Evolutionary conservation across 2,329 filamentous ascomycete genomes (phyloP).

Genomic region (Sclerotinia glacialis): DNA sequence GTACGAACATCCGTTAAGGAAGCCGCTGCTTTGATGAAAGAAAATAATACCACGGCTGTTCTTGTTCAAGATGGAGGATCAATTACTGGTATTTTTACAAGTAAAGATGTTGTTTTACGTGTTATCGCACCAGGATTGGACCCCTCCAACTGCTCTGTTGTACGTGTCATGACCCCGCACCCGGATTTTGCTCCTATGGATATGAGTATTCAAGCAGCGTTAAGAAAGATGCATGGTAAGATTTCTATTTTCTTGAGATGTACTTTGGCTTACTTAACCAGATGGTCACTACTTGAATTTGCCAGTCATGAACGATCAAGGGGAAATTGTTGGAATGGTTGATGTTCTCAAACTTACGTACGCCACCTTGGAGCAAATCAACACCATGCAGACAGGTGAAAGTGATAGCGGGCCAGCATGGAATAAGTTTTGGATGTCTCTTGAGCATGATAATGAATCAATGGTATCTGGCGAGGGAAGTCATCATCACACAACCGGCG

Average conservation of each 20-base stretch:
- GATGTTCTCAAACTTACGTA: conserved; percentile 98
- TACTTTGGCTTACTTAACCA: conserved; percentile 42
- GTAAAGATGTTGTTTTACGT: conserved; percentile 96
- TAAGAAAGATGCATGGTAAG: conserved; percentile 98
- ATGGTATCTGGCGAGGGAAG: conserved; percentile 90
- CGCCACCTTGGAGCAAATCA: conserved; percentile 95
- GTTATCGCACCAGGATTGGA: conserved; percentile 97
- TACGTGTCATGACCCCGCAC: conserved; percentile 98
- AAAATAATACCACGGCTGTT: conserved; percentile 96
- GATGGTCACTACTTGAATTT: conserved; percentile 98
- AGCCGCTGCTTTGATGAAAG: conserved; percentile 93
- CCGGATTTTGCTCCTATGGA: conserved; percentile 98
- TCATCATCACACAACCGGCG: conserved; percentile 63
- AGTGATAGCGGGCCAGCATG: conserved; percentile 86
- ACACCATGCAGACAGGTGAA: conserved; percentile 85
- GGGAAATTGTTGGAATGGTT: conserved; percentile 99
- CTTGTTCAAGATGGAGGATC: conserved; percentile 94
- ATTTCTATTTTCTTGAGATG: neutral
- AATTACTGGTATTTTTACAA: conserved; percentile 98
- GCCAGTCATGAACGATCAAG: conserved; percentile 94
- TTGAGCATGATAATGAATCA: conserved; percentile 86
- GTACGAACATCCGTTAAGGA: conserved; percentile 96
- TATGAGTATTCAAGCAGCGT: conserved; percentile 97
- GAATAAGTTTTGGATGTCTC: conserved; percentile 99
- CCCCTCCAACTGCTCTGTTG: conserved; percentile 91